phyloP scores from a whole-genome alignment of 345 rosid genomes.

The Odontarrhena argentea region DNA sequence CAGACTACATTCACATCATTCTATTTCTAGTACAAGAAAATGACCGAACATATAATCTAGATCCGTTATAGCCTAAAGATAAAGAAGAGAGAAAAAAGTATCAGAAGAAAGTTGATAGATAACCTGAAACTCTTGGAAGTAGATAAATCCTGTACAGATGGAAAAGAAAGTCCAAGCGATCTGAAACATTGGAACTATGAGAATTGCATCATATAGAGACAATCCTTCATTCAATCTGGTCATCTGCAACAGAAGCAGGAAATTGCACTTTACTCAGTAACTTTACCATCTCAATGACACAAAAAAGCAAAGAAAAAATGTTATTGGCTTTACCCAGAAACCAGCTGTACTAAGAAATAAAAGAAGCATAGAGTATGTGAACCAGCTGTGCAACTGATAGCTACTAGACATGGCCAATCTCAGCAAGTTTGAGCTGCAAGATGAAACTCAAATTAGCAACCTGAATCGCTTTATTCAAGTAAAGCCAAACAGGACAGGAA shows the following conservation, averaged over 20 bases:
- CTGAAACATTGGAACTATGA: slow-evolving; percentile 99
- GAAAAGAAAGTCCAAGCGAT: slow-evolving; percentile 99
- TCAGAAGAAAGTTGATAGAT: slow-evolving; percentile 23
- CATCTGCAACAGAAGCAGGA: slow-evolving; percentile 60
- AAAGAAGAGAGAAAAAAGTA: slow-evolving; percentile 8
- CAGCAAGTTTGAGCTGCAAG: slow-evolving; percentile 84
- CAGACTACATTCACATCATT: slow-evolving; percentile 6
- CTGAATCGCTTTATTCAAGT: not conserved
- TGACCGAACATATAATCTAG: slow-evolving; percentile 8
- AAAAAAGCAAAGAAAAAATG: slow-evolving; percentile 26
- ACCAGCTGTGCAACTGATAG: slow-evolving; percentile 93
- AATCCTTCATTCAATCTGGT: slow-evolving; percentile 94
- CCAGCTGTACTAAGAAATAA: slow-evolving; percentile 97
- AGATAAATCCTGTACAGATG: slow-evolving; percentile 95
- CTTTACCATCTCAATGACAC: slow-evolving; percentile 10
- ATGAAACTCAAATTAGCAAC: slow-evolving; percentile 32
- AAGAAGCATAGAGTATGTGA: slow-evolving; percentile 96
- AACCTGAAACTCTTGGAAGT: slow-evolving; percentile 99
- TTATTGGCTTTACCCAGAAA: slow-evolving; percentile 77
- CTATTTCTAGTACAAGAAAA: not conserved
- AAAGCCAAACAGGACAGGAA: not conserved
- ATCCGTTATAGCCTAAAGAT: not conserved
- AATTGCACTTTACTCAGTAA: slow-evolving; percentile 6
- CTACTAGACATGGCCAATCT: slow-evolving; percentile 90
- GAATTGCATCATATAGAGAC: slow-evolving; percentile 88